A percentile compares a stretch with the other conserved stretches of the same genome.
Evolutionary conservation across 257 asterid species (phyloP).

Genomic region (Solanum clarkiae): DNA sequence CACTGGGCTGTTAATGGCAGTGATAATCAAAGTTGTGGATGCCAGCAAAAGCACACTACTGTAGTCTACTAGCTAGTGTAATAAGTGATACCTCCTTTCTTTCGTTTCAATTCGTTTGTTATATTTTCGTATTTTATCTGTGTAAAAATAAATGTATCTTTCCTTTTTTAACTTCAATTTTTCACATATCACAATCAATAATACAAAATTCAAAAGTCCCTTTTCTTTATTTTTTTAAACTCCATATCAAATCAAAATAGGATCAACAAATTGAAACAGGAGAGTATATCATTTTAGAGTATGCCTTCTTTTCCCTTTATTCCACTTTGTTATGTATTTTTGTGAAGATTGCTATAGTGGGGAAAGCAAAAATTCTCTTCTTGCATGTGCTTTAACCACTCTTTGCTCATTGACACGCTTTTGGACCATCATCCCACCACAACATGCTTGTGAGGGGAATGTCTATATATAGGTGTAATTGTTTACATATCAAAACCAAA

Average conservation of each 20-base stretch:
- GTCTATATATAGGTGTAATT: conserved; percentile 27
- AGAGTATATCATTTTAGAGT: not conserved
- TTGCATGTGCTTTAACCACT: conserved; percentile 5
- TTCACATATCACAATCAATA: not conserved
- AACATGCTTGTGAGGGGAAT: conserved; percentile 5
- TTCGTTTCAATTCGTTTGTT: too few relatives aligned
- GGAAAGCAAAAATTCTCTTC: not conserved
- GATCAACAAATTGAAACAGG: not conserved
- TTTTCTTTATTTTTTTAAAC: too few relatives aligned
- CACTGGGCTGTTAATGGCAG: not conserved
- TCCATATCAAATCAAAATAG: not conserved
- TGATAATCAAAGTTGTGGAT: not conserved
- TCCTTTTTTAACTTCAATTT: too few relatives aligned
- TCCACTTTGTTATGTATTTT: not conserved
- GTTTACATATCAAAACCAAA: conserved; percentile 19
- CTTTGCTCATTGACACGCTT: not conserved
- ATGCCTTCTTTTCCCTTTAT: not conserved
- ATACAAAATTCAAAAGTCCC: fast-evolving
- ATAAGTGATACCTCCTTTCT: not conserved
- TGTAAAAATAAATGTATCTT: too few relatives aligned
- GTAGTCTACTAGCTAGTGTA: not conserved
- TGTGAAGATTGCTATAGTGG: not conserved
- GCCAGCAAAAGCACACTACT: not conserved
- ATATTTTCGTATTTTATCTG: not conserved
- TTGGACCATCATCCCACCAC: not conserved